A percentile compares a stretch with the other conserved stretches of the same genome.
Conservation (phyloP, 192 early-diverging fungal genomes). For the Umbelopsis ramanniana region DNA sequence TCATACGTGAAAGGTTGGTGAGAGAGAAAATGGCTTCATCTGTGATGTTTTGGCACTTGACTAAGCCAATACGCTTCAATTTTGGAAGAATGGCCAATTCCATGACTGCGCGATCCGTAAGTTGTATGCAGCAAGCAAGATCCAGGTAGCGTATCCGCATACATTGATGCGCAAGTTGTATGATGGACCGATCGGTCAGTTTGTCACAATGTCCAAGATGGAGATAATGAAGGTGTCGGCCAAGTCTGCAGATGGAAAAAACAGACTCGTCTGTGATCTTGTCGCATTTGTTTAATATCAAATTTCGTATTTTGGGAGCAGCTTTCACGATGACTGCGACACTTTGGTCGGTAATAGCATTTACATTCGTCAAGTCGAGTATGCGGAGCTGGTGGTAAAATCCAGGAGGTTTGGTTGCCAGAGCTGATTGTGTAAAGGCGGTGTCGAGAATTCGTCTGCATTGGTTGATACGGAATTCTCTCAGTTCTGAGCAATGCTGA, state of each 20-base stretch:
- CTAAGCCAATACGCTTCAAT: conserved; percentile 59
- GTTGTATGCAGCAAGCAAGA: conserved; percentile 55
- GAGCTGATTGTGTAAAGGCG: conserved; percentile 40
- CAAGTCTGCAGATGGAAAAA: conserved; percentile 49
- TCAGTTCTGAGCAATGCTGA: conserved; percentile 46
- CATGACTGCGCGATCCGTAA: conserved; percentile 56
- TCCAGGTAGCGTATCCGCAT: conserved; percentile 61
- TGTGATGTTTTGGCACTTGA: conserved; percentile 64
- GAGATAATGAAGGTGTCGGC: conserved; percentile 61
- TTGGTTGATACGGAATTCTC: conserved; percentile 54
- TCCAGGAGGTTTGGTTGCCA: conserved; percentile 6
- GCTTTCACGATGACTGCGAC: conserved; percentile 49
- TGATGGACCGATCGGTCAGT: conserved; percentile 57
- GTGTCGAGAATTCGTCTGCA: conserved; percentile 41
- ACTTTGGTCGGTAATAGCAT: conserved; percentile 52
- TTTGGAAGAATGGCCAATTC: conserved; percentile 57
- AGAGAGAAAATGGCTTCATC: conserved; percentile 56
- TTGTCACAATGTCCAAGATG: conserved; percentile 59
- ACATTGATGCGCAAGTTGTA: conserved; percentile 50
- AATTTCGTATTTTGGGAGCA: conserved; percentile 57
- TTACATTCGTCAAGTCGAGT: conserved; percentile 53
- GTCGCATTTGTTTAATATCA: conserved; percentile 60
- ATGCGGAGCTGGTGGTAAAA: conserved; percentile 57
- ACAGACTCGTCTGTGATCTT: conserved; percentile 57
- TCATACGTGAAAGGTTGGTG: conserved; percentile 44